Conservation (phyloP, 345 rosid species). For the Populus davidiana region DNA sequence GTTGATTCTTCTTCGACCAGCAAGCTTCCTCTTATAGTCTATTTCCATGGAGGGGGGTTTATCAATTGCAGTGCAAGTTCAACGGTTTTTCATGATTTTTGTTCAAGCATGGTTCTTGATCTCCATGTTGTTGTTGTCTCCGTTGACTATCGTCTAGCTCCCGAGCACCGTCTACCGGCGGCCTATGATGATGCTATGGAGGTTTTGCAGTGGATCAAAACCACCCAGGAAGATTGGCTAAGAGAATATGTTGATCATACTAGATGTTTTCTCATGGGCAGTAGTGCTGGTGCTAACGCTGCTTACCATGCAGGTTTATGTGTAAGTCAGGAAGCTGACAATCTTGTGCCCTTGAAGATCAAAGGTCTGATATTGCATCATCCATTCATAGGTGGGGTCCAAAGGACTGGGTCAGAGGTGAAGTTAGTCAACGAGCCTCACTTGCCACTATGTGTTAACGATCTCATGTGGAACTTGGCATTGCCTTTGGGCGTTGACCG, state of each 20-base stretch:
- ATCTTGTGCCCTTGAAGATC: conserved; percentile 48
- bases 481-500: conserved; percentile 51
- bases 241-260: conserved; percentile 31
- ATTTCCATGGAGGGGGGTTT: conserved; percentile 65
- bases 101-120: conserved; percentile 33
- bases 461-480: conserved; percentile 53
- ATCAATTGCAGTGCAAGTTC: conserved; percentile 32
- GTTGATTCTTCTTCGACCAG: background rate
- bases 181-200: conserved; percentile 61
- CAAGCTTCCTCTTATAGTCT: conserved; percentile 53
- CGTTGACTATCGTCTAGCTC: conserved; percentile 53
- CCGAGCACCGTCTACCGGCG: conserved; percentile 66
- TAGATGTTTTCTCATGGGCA: conserved; percentile 46
- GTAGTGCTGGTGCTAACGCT: conserved; percentile 54
- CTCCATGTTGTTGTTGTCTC: conserved; percentile 43
- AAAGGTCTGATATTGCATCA: conserved; percentile 58
- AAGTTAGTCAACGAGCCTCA: conserved; percentile 23
- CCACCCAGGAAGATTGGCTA: conserved; percentile 38
- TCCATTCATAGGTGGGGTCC: conserved; percentile 53
- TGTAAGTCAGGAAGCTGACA: conserved; percentile 4
- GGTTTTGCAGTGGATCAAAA: conserved; percentile 38
- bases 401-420: conserved; percentile 47
- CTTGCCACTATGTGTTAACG: conserved; percentile 31
- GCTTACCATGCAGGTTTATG: conserved; percentile 46
- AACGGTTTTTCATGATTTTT: conserved; percentile 26